Evolutionary conservation across 306 rosid species (phyloP).

Genomic region (Canavalia gladiata): DNA sequence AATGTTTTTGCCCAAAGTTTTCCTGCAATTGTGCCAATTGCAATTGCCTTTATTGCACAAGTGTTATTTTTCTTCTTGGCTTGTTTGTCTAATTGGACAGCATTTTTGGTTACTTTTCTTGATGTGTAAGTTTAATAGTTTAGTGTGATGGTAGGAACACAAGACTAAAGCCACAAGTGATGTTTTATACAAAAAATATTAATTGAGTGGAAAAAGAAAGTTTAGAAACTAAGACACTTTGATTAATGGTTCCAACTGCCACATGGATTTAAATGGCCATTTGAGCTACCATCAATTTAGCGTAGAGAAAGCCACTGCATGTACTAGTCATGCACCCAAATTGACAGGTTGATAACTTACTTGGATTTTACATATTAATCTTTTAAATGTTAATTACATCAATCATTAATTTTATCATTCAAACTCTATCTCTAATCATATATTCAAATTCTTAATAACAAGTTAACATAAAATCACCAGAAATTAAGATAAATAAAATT

Average conservation of each 20-base stretch:
- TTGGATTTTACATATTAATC: neutral
- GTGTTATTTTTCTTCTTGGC: neutral
- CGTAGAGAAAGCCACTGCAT: constrained; percentile 30
- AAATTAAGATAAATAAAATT: no score
- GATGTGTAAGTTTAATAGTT: constrained; percentile 21
- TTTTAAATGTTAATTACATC: no score
- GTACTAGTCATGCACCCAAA: constrained; percentile 30
- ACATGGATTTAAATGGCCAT: constrained; percentile 35
- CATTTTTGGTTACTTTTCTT: constrained; percentile 24
- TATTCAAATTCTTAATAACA: no score
- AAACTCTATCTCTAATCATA: no score
- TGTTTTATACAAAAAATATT: neutral
- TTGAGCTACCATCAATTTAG: constrained; percentile 48
- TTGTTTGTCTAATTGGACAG: neutral
- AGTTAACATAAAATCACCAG: no score
- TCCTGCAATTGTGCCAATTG: neutral
- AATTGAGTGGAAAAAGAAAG: constrained; percentile 26
- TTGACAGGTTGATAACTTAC: constrained; percentile 1
- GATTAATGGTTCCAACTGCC: constrained; percentile 44
- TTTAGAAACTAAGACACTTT: constrained; percentile 40
- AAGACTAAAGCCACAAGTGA: constrained; percentile 18
- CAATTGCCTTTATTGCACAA: neutral
- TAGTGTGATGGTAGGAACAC: neutral
- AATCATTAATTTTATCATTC: no score
- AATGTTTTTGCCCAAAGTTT: neutral